Base-by-base conservation (phyloP, 2,329 filamentous ascomycete species). In the Gaeumannomyces sp. region DNA sequence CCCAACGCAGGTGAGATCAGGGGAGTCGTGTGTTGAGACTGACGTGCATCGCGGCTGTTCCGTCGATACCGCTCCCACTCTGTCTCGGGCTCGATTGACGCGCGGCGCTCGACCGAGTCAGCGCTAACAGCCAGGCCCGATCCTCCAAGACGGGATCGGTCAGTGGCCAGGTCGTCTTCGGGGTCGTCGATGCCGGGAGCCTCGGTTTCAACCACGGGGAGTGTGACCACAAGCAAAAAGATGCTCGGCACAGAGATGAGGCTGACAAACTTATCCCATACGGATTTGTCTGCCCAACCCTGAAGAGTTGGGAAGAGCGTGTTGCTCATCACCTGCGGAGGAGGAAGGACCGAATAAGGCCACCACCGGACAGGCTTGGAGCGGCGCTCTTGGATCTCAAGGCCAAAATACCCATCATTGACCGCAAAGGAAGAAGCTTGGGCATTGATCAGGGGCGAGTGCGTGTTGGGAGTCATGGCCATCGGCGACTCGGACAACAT, bases 241-340 rank as follows among this genome's bases (percentile, higher is more conserved):
- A 99, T 92, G 70, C 90, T 96, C 1, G 93, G 91, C n/a, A 92
- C 89, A 10, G 93, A 93, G 53, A 96, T 83, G 14, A 95, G 71
- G 58, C 92, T 94, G 61, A 97, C 79, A 59, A 93, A 78, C 72
- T 91, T 93, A 71, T 94, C 93, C 87, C 89, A 92, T n/a, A 89
- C 76, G n/a, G 81, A 87, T 76, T 97, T 98, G 33, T 90, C 85
- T 59, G 77, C 80, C 92, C 94, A 99, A 31, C 84, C 88, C 68
- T 88, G 89, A 35, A 99, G 77, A 0, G 94, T 97, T 0, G 95
- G 95, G 70, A 98, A 97, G 0, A 99, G 77, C 0, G 91, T 93
- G 22, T 86, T 83, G 22, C 87, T 75, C 19, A 98, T 79, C 10
- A 89, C 78, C 65, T 90, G 83, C 2, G 92, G 92, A 14, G 90